Conservation (phyloP, 2,329 filamentous ascomycete species). For the Akanthomyces uredinophilus region DNA sequence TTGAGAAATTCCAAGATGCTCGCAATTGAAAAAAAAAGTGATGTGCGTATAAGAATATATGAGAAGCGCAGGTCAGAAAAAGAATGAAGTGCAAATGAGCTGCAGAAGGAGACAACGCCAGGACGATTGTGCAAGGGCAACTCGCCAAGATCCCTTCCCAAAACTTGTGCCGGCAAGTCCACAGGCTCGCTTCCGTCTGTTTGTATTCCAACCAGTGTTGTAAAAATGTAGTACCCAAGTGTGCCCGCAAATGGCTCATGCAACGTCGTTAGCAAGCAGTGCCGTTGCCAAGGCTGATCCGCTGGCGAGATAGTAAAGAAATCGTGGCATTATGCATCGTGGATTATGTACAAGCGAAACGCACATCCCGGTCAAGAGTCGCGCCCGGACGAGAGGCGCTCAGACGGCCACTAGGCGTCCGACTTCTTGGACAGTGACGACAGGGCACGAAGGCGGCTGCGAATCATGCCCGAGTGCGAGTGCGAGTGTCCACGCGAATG, state of each 20-base stretch:
- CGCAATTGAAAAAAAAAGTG: conserved; percentile 1
- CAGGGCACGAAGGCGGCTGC: conserved; percentile 37
- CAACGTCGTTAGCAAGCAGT: conserved; percentile 40
- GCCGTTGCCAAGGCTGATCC: neutral
- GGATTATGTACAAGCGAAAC: conserved; percentile 26
- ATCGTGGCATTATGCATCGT: conserved; percentile 25
- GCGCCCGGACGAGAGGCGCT: conserved; percentile 16
- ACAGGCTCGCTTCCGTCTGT: neutral
- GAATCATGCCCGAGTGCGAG: conserved; percentile 24
- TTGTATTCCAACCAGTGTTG: conserved; percentile 7
- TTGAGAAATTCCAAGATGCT: conserved; percentile 6
- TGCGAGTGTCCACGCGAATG: conserved; percentile 38
- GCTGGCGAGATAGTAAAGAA: conserved; percentile 8
- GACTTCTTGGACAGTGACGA: conserved; percentile 37
- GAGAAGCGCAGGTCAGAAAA: neutral
- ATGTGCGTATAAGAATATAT: neutral
- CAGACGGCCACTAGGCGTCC: conserved; percentile 30
- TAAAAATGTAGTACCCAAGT: conserved; percentile 11
- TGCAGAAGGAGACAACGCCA: neutral
- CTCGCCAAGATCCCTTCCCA: neutral
- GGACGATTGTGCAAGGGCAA: neutral
- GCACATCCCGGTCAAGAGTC: conserved; percentile 12
- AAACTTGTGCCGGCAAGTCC: conserved; percentile 5
- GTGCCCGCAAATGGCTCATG: conserved; percentile 44
- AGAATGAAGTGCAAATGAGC: neutral